Evolutionary conservation across 2,329 filamentous ascomycete genomes (phyloP).

Genomic region (Colletotrichum tabaci): DNA sequence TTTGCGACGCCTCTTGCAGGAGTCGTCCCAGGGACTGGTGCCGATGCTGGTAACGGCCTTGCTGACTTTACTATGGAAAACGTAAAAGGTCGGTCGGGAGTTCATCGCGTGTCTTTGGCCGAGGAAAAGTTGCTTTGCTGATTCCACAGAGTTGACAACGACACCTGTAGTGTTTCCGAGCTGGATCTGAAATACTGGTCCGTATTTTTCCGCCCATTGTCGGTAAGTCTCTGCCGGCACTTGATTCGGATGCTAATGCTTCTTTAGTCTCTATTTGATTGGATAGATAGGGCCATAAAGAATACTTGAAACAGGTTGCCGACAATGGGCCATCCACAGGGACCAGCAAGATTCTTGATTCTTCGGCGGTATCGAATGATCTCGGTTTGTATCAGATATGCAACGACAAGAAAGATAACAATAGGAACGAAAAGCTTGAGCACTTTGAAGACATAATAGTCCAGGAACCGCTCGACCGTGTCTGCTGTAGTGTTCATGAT

Average conservation of each 20-base stretch:
- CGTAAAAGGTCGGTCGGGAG: constrained; percentile 75
- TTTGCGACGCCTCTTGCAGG: constrained; percentile 75
- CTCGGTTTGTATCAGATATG: constrained; percentile 27
- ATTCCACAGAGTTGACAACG: constrained; percentile 77
- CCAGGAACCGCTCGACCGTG: neutral
- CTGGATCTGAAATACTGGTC: constrained; percentile 52
- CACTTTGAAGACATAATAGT: too few species aligned
- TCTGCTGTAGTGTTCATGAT: neutral
- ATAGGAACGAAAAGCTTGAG: neutral
- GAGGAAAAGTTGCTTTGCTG: constrained; percentile 76
- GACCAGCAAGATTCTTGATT: constrained; percentile 39
- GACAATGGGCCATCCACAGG: constrained; percentile 36
- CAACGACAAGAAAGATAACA: neutral
- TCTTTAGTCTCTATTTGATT: neutral
- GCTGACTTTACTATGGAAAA: constrained; percentile 72
- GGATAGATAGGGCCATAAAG: neutral
- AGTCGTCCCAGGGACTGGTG: constrained; percentile 79
- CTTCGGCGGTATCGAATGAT: constrained; percentile 12
- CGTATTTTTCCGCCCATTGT: constrained; percentile 49
- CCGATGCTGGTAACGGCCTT: constrained; percentile 64
- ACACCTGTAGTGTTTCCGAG: constrained; percentile 69
- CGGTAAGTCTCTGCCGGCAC: constrained; percentile 46
- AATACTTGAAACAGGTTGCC: constrained; percentile 36
- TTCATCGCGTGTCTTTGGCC: constrained; percentile 76
- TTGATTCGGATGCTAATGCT: constrained; percentile 1